Evolutionary conservation across 495 filamentous ascomycete species (phyloP), one percentile per base, ranked within the genome.

Genomic region (Xanthoparmelia taractica): DNA sequence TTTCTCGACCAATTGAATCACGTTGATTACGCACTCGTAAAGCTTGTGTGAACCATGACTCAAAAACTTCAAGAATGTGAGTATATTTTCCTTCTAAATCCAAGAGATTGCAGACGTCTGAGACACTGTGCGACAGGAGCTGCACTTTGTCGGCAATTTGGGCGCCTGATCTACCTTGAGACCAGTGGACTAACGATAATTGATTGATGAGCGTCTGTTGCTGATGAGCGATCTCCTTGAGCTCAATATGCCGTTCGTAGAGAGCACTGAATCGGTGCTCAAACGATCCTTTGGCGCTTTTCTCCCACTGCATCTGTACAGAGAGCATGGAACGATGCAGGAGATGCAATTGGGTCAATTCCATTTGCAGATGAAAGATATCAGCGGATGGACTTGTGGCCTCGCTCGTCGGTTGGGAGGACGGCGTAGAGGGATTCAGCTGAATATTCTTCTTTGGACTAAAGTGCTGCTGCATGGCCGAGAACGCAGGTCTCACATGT

Each of bases 341-440:
- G 13, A 92, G 76, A 69, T 85, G 83, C 8, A 92, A 74, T 69
- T 91, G 88, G 29, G 91, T 75, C 27, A 94, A 78, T 68, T 92
- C 87, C 0, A 85, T 84, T 69, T 91, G 88, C 36, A 90, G 68
- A 27, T 81, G 77, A 45, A 81, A 77, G 8, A 80, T 81, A 69
- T 89, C 86, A 57, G 84, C 81, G 1, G 84, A 80, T 59, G 81
- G 31, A 71, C 66, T 23, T 73, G 71, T 43, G 60, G 20, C 29
- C 55, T 37, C 57, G 40, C 25, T 47, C 36, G 67, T 57, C 36
- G 62, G 52, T 52, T 69, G 60, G 25, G 68, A 15, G 34, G 65
- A 45, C 20, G 57, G 56, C 18, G 45, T 38, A 33, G 45, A 38
- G 4, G 58, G 38, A 23, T 84, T 76, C 4, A 84, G 80, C 59